Base-by-base conservation (phyloP, 2,329 filamentous ascomycete species). In the Colletotrichum sp. region DNA sequence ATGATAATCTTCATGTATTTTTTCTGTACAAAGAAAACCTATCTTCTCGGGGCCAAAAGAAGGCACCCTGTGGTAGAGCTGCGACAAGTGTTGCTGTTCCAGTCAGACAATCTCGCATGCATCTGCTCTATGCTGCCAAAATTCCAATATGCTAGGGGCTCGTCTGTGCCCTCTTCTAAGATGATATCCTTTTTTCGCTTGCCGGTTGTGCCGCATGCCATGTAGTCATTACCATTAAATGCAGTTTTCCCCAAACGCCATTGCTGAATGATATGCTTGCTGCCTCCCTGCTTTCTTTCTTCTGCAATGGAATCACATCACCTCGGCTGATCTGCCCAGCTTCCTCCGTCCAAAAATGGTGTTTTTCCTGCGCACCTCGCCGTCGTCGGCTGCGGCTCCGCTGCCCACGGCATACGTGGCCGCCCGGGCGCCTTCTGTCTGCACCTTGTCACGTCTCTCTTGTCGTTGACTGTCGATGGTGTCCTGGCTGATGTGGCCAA, bases 401-500 rank as follows among this genome's bases (percentile, higher is more conserved):
- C 80, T 79, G 18, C 78, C 78, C 31, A 72, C 77, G 29, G 71
- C 70, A 64, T 76, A 78, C 8, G 76, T 74, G 15, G 78, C 78
- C 34, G 81, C 70, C 68, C 78, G 69, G 24, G 71, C 69, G 15
- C 78, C 78, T 72, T 88, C 86, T 64, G 84, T 82, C 73, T 87
- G 87, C 11, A 85, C 85, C 77, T 87, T 87, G 51, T 88, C 87
- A 63, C 93, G 89, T 64, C 94, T 89, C 79, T 95, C 92, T 61
- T 90, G 88, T 62, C 96, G 87, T 75, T 94, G 90, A 77, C 92
- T 90, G 77, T 98, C 95, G 73, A 98, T 94, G 6, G 91, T 90
- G 18, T 93, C 93, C 81, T 98, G 95, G 79, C 92, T 95, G 21
- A 98, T 86, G 78, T 95, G 93, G 8, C 92, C 93, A 77, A 96